Evolutionary conservation across 2,329 filamentous ascomycete genomes (phyloP).

Genomic region (Chrysosphaeria jannelii): DNA sequence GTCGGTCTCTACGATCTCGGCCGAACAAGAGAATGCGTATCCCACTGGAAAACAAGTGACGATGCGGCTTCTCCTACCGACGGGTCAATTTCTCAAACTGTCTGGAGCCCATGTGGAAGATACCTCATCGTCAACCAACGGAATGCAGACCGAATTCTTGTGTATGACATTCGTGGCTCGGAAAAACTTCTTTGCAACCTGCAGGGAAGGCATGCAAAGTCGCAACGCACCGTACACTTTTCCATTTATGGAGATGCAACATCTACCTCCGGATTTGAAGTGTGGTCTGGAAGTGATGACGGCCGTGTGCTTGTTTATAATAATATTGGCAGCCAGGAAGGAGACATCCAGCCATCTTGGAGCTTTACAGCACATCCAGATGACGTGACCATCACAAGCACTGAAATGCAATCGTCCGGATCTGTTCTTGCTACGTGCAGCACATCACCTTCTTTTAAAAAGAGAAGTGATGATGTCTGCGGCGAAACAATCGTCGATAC

Average conservation of each 20-base stretch:
- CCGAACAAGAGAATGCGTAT: conserved; percentile 20
- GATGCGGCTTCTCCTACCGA: conserved; percentile 19
- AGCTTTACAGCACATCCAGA: conserved; percentile 17
- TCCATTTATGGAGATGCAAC: conserved; percentile 19
- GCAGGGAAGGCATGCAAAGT: conserved; percentile 16
- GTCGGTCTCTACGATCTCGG: conserved; percentile 30
- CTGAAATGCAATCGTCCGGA: conserved; percentile 20
- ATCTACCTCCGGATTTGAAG: conserved; percentile 22
- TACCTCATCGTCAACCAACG: conserved; percentile 33
- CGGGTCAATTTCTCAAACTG: conserved; percentile 27
- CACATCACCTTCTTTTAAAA: conserved; percentile 13
- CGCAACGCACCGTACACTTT: conserved; percentile 24
- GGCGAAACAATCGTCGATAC: no score
- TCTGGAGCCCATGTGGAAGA: conserved; percentile 31
- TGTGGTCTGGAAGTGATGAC: conserved; percentile 27
- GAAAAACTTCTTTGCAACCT: conserved; percentile 24
- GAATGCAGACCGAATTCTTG: conserved; percentile 19
- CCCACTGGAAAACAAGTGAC: conserved; percentile 26
- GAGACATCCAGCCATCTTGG: conserved; percentile 16
- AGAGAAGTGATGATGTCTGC: conserved; percentile 4
- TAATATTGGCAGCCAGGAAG: conserved; percentile 17
- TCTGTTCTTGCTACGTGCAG: conserved; percentile 25
- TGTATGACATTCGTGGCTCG: conserved; percentile 31
- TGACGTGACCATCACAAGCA: conserved; percentile 14
- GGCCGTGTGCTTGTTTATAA: conserved; percentile 29